Percentiles rank a stretch among this genome's conserved stretches.
Conservation (phyloP, 2,329 filamentous ascomycete species). For the Penicillium sp. region DNA sequence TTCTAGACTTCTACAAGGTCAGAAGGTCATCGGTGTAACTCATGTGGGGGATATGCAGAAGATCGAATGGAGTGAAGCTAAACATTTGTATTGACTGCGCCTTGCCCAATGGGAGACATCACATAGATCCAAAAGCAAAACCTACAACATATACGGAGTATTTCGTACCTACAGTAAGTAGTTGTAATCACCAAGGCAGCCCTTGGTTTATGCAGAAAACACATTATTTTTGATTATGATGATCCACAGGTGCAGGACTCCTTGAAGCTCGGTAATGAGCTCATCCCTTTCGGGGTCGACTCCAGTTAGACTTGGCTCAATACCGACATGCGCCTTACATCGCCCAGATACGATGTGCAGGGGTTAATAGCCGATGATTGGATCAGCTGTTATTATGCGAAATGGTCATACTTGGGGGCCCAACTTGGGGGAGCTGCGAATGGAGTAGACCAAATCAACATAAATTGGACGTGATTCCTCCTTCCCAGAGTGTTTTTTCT, state of each 20-base stretch:
- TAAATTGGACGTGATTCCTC: conserved; percentile 3
- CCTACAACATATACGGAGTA: not conserved
- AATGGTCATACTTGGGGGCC: conserved; percentile 2
- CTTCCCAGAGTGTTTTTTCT: not conserved
- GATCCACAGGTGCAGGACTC: conserved; percentile 10
- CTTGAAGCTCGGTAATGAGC: not conserved
- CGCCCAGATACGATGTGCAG: conserved; percentile 14
- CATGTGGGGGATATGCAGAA: conserved; percentile 2
- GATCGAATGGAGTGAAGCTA: conserved; percentile 1
- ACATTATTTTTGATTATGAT: conserved; percentile 8
- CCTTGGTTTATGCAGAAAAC: not conserved
- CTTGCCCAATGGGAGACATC: conserved; percentile 1
- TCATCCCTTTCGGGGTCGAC: conserved; percentile 4
- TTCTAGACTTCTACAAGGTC: not conserved
- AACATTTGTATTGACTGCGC: not conserved
- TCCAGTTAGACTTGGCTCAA: conserved; percentile 6
- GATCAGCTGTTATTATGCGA: conserved; percentile 2
- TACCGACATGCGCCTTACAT: conserved; percentile 24
- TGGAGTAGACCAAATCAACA: not conserved
- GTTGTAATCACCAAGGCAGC: not conserved
- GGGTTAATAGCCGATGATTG: conserved; percentile 13
- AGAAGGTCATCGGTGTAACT: not conserved
- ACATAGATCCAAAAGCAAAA: not conserved
- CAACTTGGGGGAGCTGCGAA: not conserved
- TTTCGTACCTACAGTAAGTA: not conserved